These are phyloP conservation scores for Stagonosporopsis chrysanthemi DNA, from an alignment of 2,329 filamentous ascomycete genomes.

Conservation along the genomic window DNA sequence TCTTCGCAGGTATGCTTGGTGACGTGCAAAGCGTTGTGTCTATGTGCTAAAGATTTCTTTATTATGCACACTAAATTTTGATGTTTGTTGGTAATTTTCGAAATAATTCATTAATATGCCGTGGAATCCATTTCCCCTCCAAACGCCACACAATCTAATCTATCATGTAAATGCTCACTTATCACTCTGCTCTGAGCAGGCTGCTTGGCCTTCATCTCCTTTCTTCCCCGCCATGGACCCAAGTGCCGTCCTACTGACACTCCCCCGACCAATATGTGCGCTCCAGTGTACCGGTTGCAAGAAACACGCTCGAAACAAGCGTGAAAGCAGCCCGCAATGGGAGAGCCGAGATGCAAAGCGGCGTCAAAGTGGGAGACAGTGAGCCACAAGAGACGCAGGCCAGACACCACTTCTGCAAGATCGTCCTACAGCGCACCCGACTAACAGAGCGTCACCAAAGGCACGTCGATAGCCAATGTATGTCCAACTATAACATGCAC, in stretches of 20 bases:
- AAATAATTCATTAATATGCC: background rate
- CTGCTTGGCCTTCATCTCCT: background rate
- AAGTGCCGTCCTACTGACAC: background rate
- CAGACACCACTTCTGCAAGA: background rate
- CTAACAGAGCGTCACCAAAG: background rate
- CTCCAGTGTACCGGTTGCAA: background rate
- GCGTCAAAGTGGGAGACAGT: background rate
- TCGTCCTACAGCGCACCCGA: background rate
- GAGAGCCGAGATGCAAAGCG: background rate
- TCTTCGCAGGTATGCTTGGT: too few relatives aligned
- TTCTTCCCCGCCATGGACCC: too few relatives aligned
- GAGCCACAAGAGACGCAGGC: background rate
- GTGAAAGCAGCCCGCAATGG: too few relatives aligned
- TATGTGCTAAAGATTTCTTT: too few relatives aligned
- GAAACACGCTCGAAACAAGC: too few relatives aligned
- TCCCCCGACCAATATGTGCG: background rate
- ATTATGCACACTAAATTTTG: too few relatives aligned
- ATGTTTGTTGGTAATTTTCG: background rate
- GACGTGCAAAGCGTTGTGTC: too few relatives aligned
- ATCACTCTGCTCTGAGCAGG: background rate
- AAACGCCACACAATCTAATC: background rate
- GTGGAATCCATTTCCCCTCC: background rate
- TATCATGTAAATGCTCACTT: background rate
- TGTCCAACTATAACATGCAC: slow-evolving; percentile 1
- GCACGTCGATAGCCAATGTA: too few relatives aligned